phyloP scores from a whole-genome alignment of 208 protist species.

The Leishmania tropica region DNA sequence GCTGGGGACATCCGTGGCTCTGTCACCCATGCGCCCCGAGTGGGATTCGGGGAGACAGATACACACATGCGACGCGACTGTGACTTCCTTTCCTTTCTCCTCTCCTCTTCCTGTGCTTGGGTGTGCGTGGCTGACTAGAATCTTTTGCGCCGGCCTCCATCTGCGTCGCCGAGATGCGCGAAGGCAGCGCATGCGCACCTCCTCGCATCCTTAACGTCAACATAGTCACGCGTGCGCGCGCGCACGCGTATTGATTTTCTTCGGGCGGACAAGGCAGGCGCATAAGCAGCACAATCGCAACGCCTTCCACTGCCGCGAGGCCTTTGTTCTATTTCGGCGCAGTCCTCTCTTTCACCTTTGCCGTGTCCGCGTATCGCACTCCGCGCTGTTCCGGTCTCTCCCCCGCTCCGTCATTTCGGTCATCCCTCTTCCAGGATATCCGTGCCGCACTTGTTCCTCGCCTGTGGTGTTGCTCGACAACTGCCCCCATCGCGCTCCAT shows the following conservation, averaged over 20 bases:
- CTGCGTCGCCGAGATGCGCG: not conserved
- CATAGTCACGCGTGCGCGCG: not conserved
- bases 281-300: not conserved
- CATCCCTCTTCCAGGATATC: too few relatives aligned
- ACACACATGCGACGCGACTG: not conserved
- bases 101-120: not conserved
- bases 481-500: not conserved
- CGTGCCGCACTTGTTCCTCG: too few relatives aligned
- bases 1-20: not conserved
- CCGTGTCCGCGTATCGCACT: not conserved
- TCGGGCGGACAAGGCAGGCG: not conserved
- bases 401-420: not conserved
- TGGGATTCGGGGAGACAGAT: not conserved
- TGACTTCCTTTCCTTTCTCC: not conserved
- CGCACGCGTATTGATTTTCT: not conserved
- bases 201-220: not conserved
- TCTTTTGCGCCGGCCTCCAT: not conserved
- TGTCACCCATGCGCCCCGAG: not conserved
- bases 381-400: not conserved
- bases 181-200: not conserved
- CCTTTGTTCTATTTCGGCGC: not conserved
- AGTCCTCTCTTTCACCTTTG: not conserved
- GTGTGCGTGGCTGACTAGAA: not conserved
- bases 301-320: not conserved
- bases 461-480: too few relatives aligned